Base-by-base conservation (phyloP, 345 rosid species). In the Noccaea bulbosa region DNA sequence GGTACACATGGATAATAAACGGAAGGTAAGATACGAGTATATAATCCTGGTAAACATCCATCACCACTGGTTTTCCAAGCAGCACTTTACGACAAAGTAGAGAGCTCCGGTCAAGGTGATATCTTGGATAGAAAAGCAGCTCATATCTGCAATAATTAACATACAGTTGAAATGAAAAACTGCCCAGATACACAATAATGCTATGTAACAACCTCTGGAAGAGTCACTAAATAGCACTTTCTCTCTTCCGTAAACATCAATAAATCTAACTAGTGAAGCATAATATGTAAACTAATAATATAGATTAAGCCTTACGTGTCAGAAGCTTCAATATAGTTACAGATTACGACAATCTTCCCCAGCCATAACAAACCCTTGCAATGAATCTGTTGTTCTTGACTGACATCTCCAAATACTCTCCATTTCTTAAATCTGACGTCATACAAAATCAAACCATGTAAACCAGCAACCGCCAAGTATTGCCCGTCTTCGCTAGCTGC, bases 401-500 rank as follows among this genome's bases (percentile, higher is more conserved):
- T 86, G 74, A 91, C 79, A 85, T 94, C 97, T 59, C 99, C 96
- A 85, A 94, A 94, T 47, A 89, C 90, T 55, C 96, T 81, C 98
- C 99, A 94, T 77, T 84, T 91, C 79, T 91, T 91, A 69, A 82
- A 56, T 69, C 85, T 83, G 62, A 94, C 83, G 77, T 89, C 95
- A 77, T 94, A 94, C 72, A 94, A 78, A 70, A 91, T 88, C 69
- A 94, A 78, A 72, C 99, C 99, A 77, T 89, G 92, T 51, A 86
- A 83, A 79, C 99, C 99, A 79, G 97, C 99, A 75, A 85, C 96
- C 22, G 97, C 97, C 58, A 94, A 72, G 83, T 86, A 88, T 88
- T 85, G 86, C 60, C 99, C 99, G 76, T 94, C 99, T 83, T 84
- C 91, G 82, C 96, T 91, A 69, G 99, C 93, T 47, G 97, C 96